phyloP scores from a whole-genome alignment of 2,329 filamentous ascomycete genomes.

The Xylaria sp. region DNA sequence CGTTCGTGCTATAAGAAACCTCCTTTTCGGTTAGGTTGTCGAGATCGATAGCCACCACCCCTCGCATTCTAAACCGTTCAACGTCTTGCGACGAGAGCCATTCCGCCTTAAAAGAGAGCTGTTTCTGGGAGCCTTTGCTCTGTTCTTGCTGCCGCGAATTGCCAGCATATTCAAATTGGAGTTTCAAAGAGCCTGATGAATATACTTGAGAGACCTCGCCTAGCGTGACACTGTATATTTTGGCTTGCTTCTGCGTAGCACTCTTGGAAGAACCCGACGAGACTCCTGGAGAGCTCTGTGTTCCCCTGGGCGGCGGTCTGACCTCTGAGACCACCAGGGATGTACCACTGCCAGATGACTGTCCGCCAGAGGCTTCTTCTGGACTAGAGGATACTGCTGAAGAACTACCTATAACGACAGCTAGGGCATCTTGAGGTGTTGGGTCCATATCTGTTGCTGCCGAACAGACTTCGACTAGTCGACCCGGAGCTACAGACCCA shows the following conservation, averaged over 20 bases:
- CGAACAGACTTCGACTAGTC: neutral
- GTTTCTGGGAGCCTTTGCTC: neutral
- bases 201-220: constrained; percentile 7
- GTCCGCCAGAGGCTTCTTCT: no score
- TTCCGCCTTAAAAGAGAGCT: constrained; percentile 5
- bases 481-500: neutral
- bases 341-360: no score
- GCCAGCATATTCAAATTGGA: constrained; percentile 14
- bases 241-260: neutral
- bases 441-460: neutral
- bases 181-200: neutral
- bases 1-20: neutral
- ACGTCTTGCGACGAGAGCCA: constrained; percentile 6
- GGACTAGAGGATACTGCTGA: no score
- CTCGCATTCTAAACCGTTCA: neutral
- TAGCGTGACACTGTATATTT: neutral
- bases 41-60: neutral
- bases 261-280: no score
- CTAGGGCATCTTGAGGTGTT: neutral
- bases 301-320: no score
- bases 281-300: no score
- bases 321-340: no score
- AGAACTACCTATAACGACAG: no score
- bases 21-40: neutral
- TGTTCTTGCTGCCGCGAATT: neutral